These are phyloP conservation scores for Acanthamoeba divionensis DNA, from an alignment of 208 protist genomes.

Conservation along the genomic window DNA sequence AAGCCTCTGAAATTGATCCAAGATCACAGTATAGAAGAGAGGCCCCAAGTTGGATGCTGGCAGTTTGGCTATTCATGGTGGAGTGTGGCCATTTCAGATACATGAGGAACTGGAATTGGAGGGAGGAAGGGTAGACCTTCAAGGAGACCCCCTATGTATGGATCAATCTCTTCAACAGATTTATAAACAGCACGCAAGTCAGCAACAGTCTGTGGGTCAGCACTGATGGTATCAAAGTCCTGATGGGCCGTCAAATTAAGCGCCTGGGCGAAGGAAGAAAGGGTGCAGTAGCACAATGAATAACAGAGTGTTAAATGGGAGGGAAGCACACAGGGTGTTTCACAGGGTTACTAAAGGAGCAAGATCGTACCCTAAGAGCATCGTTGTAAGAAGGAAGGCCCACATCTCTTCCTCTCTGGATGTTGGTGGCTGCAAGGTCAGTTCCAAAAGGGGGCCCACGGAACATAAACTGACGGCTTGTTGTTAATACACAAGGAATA, in stretches of 20 bases:
- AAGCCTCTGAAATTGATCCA: conserved; percentile 51
- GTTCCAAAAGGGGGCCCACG: too few relatives aligned
- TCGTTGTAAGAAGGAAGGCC: not conserved
- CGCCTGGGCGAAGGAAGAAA: not conserved
- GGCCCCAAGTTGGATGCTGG: conserved; percentile 22
- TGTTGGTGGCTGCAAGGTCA: conserved; percentile 31
- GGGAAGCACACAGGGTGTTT: not conserved
- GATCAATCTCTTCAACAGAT: not conserved
- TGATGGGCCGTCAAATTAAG: not conserved
- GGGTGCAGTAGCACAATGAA: not conserved
- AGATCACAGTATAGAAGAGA: not conserved
- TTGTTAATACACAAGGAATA: not conserved
- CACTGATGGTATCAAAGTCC: too few relatives aligned
- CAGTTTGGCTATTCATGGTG: not conserved
- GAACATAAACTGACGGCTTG: not conserved
- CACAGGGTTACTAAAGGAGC: too few relatives aligned
- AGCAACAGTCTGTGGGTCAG: too few relatives aligned
- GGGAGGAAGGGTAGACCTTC: conserved; percentile 1
- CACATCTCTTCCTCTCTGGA: not conserved
- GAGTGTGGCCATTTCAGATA: too few relatives aligned
- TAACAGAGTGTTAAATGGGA: not conserved
- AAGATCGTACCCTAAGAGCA: not conserved
- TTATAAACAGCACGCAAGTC: too few relatives aligned
- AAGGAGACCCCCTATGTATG: conserved; percentile 12
- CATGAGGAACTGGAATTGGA: too few relatives aligned